Conservation (phyloP, 805 yeast species). For the Kuraishia hungarica region DNA sequence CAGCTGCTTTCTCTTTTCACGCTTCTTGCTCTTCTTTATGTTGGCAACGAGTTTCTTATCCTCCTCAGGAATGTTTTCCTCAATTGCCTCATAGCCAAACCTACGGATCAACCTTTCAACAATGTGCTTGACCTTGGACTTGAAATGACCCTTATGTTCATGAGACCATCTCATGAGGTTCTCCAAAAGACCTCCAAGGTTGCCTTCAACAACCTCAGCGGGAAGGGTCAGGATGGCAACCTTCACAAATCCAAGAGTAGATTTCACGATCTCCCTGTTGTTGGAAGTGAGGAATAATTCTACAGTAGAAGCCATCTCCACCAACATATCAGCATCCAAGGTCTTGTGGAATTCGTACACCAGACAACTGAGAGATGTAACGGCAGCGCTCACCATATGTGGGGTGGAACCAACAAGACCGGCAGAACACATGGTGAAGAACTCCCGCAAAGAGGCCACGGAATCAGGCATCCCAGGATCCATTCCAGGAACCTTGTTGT, state of each 20-base stretch:
- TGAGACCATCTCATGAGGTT: slow-evolving; percentile 88
- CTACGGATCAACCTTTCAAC: slow-evolving; percentile 85
- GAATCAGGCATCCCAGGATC: slow-evolving; percentile 54
- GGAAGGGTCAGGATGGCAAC: slow-evolving; percentile 81
- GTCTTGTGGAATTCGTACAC: slow-evolving; percentile 75
- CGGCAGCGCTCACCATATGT: slow-evolving; percentile 95
- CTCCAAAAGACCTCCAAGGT: slow-evolving; percentile 55
- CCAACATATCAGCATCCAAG: slow-evolving; percentile 48
- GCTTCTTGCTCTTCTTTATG: slow-evolving; percentile 77
- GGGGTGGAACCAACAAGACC: slow-evolving; percentile 93
- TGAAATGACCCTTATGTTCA: slow-evolving; percentile 93
- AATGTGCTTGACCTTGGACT: slow-evolving; percentile 85
- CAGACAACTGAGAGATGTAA: slow-evolving; percentile 82
- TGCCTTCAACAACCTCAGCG: slow-evolving; percentile 59
- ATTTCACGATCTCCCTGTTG: slow-evolving; percentile 87
- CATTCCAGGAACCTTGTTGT: slow-evolving; percentile 59
- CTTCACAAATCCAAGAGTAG: slow-evolving; percentile 91
- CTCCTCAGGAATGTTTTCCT: slow-evolving; percentile 79
- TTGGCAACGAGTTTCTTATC: slow-evolving; percentile 78
- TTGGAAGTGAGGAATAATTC: slow-evolving; percentile 86
- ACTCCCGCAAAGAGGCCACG: slow-evolving; percentile 68
- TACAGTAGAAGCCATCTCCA: slow-evolving; percentile 78
- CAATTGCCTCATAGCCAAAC: slow-evolving; percentile 84
- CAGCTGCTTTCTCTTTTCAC: slow-evolving; percentile 69
- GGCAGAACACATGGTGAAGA: slow-evolving; percentile 88